Base-by-base conservation (phyloP, 2,329 filamentous ascomycete species). In the Fusarium piperis region DNA sequence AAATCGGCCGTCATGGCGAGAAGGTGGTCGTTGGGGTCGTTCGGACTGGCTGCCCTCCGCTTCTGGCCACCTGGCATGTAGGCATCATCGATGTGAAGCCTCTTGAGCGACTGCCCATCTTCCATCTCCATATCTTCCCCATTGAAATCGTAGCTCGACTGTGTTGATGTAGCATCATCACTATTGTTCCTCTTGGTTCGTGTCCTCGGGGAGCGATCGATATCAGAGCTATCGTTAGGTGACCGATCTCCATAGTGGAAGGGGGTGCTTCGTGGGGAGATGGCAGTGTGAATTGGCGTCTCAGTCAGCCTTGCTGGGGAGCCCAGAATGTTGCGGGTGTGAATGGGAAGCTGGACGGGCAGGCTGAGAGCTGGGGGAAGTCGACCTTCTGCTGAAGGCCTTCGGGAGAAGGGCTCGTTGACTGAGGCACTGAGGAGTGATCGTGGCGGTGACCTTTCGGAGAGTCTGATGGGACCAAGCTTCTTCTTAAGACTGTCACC, bases 21-120 rank as follows among this genome's bases (percentile, higher is more conserved):
- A 16, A 81, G 74, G 8, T 82, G 77, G 30, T 88, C 86, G 12
- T 46, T 46, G 23, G 41, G 41, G 23, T 86, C 86, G 3, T 82
- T 85, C 1, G 88, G 87, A 28, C 87, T 89, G 0, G 86, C 87
- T 2, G 88, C 88, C 39, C 88, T 83, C 52, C 88, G 84, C 79
- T 90, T 90, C 66, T 85, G 85, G 8, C 87, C 86, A 10, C 74
- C 74, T 4, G 79, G 76, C 3, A 83, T 78, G 44, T 85, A 78
- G 9, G 77, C 67, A 55, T 86, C 87, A 52, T 89, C 86, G 20
- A 87, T 82, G 20, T 85, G 83, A 10, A 88, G 81, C 78, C 80
- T 85, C 83, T 77, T 89, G 77, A 86, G 83, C 74, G 73, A 86
- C 71, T 70, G 84, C 77, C 77, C 85, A 78, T 88, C 87, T 11